Conservation (phyloP, 345 rosid species). For the Reutealis trisperma region DNA sequence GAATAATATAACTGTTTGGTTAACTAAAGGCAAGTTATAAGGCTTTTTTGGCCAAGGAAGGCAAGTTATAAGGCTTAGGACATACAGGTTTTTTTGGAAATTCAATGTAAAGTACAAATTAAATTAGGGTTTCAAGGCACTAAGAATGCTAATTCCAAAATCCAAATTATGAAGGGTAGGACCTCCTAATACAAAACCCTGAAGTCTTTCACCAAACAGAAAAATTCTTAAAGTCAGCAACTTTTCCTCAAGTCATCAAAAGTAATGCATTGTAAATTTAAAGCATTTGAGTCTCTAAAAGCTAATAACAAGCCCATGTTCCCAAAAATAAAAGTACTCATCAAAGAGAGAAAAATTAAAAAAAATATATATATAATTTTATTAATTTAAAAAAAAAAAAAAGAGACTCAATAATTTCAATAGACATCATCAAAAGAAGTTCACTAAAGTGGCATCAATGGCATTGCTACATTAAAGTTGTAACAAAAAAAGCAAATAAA, state of each 20-base stretch:
- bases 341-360: background rate
- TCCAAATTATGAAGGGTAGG: conserved; percentile 33
- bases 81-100: conserved; percentile 3
- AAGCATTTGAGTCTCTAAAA: conserved; percentile 28
- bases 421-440: conserved; percentile 53
- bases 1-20: no score
- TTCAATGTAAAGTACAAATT: conserved; percentile 3
- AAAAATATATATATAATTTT: background rate
- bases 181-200: conserved; percentile 19
- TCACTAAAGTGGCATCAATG: conserved; percentile 50
- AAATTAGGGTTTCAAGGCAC: conserved; percentile 21
- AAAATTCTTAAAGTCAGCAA: conserved; percentile 19
- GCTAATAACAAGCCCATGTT: conserved; percentile 36
- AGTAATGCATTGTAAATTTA: conserved; percentile 21
- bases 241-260: conserved; percentile 27
- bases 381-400: no score
- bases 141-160: background rate
- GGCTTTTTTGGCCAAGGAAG: background rate
- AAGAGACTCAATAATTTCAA: conserved; percentile 38
- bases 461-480: conserved; percentile 37
- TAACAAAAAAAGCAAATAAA: conserved; percentile 20
- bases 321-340: conserved; percentile 17
- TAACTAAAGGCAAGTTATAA: no score
- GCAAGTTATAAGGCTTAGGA: background rate
- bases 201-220: conserved; percentile 13